These are phyloP conservation scores for Ceratocystiopsis minuta DNA, from an alignment of 2,329 filamentous ascomycete genomes.

Conservation along the genomic window DNA sequence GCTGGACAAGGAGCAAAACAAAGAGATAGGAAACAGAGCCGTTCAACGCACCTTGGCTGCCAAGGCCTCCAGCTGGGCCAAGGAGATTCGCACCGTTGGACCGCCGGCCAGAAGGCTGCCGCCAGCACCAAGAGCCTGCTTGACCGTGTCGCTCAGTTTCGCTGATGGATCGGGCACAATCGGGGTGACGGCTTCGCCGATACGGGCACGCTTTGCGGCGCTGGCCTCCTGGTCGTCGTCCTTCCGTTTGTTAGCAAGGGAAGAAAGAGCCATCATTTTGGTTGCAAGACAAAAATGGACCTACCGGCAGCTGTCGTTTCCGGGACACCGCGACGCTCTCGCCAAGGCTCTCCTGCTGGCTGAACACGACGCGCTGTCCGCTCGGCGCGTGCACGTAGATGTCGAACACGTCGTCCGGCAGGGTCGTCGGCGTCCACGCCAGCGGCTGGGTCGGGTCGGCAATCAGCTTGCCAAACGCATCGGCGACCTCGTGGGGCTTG, in stretches of 20 bases:
- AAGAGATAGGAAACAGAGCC: too few species aligned
- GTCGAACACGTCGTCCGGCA: constrained; percentile 32
- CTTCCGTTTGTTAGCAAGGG: neutral
- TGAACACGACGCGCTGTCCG: constrained; percentile 6
- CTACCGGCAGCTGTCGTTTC: constrained; percentile 18
- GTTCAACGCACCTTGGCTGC: constrained; percentile 11
- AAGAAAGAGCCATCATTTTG: too few species aligned
- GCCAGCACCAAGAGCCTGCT: constrained; percentile 3
- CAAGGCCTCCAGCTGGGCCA: constrained; percentile 15
- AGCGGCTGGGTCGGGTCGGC: constrained; percentile 21
- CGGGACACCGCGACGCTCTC: constrained; percentile 13
- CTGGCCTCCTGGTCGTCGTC: constrained; percentile 1
- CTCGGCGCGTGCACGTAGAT: constrained; percentile 21
- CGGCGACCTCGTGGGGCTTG: constrained; percentile 29
- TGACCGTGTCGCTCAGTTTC: constrained; percentile 4
- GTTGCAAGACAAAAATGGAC: neutral
- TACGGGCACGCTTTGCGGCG: constrained; percentile 16
- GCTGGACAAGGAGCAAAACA: neutral
- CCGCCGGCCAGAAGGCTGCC: neutral
- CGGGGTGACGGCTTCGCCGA: constrained; percentile 12
- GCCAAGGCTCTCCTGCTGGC: constrained; percentile 1
- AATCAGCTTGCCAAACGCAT: constrained; percentile 27
- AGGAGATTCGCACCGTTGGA: constrained; percentile 12
- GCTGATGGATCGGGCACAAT: constrained; percentile 1
- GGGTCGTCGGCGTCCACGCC: constrained; percentile 26